These are phyloP conservation scores for Apiotrichum gracile DNA, from an alignment of 1,284 basidiomycete species.

Conservation along the genomic window DNA sequence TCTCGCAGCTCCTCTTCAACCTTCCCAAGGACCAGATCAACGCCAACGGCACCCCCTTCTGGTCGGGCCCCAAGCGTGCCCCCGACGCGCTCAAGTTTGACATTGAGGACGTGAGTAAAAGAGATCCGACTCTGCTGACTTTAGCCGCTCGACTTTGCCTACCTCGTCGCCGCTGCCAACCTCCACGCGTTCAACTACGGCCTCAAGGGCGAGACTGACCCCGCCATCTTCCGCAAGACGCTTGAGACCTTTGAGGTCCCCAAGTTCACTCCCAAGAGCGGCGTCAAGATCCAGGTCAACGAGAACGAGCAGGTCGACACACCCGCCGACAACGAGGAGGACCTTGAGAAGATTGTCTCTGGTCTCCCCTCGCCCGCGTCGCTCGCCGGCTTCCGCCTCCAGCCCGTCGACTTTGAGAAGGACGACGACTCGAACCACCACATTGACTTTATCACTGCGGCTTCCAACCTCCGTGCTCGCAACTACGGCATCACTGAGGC, in stretches of 20 bases:
- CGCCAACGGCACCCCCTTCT: slow-evolving; percentile 87
- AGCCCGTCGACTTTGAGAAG: slow-evolving; percentile 97
- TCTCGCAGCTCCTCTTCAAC: slow-evolving; percentile 87
- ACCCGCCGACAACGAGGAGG: slow-evolving; percentile 53
- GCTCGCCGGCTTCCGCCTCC: slow-evolving; percentile 88
- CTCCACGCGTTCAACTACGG: slow-evolving; percentile 98
- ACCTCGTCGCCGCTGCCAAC: slow-evolving; percentile 90
- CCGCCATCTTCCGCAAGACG: slow-evolving; percentile 72
- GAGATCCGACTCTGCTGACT: slow-evolving; percentile 9
- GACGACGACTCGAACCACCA: slow-evolving; percentile 98
- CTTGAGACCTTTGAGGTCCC: slow-evolving; percentile 81
- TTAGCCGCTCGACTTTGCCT: slow-evolving; percentile 79
- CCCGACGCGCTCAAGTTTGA: slow-evolving; percentile 89
- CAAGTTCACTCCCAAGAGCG: slow-evolving; percentile 87
- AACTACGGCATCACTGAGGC: slow-evolving; percentile 90
- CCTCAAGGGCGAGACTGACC: slow-evolving; percentile 81
- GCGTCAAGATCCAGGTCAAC: slow-evolving; percentile 89
- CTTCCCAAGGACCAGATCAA: slow-evolving; percentile 89
- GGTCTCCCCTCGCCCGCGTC: slow-evolving; percentile 81
- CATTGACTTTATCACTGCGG: slow-evolving; percentile 98
- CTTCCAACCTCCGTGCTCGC: slow-evolving; percentile 91
- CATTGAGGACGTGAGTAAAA: slow-evolving; percentile 66
- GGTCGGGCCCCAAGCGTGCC: slow-evolving; percentile 96
- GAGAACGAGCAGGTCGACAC: slow-evolving; percentile 79
- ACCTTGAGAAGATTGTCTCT: slow-evolving; percentile 57